Evolutionary conservation across 805 yeast species (phyloP), one percentile per base, ranked within the genome.

Genomic region (Gaillardinia entomophila): DNA sequence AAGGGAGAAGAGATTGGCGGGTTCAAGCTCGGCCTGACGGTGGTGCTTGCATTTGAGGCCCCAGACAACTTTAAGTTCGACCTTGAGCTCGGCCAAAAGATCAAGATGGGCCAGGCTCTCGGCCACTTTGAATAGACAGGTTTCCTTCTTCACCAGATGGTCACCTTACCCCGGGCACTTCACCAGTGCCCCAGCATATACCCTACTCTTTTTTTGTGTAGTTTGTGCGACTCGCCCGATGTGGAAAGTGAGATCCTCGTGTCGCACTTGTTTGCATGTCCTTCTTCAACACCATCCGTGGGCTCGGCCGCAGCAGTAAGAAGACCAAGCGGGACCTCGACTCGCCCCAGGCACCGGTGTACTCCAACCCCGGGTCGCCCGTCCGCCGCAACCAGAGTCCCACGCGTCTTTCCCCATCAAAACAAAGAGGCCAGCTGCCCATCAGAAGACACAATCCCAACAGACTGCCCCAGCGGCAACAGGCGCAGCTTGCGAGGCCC

Each of bases 1-100:
- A 87, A 85, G 60, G 98, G 98, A 26, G 84, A 86, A 49, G 96
- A 92, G 59, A 83, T 92, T 73, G 99, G 99, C 26, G 98, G 98
- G 0, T 92, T 92, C 62, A 84, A 84, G 66, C 68, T 92, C 33
- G 99, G 99, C 0, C 82, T 95, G 18, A 92, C 99, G 0, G 92
- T 92, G n/a, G 98, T 92, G 12, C 68, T 92, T 42, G 94, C 90
- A 15, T 92, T 92, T 60, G 98, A 92, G 62, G 98, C 97, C 2
- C 98, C 98, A 16, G 73, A 71, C 36, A 65, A 71, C 39, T 92
- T 90, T 57, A 60, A 75, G 48, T 92, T 88, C 51, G 62, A 72
- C 24, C 71, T 88, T 28, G 64, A 71, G 29, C 71, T 73, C 12
- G 94, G 94, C n/a, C 80, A 87, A 45, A 72, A 66, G 42, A 88